A percentile compares a stretch with the other conserved stretches of the same genome.
These are phyloP conservation scores for Pezicula radicicola DNA, from an alignment of 2,329 filamentous ascomycete genomes.

Conservation along the genomic window DNA sequence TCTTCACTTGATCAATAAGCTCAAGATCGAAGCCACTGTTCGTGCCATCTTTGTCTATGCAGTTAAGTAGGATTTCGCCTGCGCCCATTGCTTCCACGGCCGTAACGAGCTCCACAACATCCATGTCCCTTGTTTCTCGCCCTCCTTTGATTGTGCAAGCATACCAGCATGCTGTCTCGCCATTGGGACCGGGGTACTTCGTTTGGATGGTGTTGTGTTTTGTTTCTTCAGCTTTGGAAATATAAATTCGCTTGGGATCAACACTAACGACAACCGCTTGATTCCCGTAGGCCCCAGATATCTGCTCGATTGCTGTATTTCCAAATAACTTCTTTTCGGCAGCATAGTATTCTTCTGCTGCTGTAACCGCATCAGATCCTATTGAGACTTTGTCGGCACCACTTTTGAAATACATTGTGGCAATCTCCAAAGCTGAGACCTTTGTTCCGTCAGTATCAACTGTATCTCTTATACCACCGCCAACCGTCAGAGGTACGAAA, in stretches of 20 bases:
- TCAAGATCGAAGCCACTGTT: conserved; percentile 95
- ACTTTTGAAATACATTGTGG: conserved; percentile 94
- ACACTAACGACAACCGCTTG: conserved; percentile 96
- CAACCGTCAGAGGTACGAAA: conserved; percentile 93
- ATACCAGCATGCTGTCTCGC: conserved; percentile 89
- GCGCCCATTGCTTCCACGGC: conserved; percentile 96
- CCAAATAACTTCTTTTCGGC: conserved; percentile 68
- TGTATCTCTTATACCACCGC: conserved; percentile 92
- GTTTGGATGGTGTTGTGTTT: conserved; percentile 75
- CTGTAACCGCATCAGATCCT: conserved; percentile 88
- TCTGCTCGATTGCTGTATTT: conserved; percentile 91
- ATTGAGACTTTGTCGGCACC: conserved; percentile 98
- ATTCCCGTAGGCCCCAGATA: conserved; percentile 88
- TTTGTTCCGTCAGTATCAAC: conserved; percentile 83
- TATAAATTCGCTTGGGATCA: conserved; percentile 89
- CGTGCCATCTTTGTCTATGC: conserved; percentile 94
- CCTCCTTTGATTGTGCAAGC: conserved; percentile 96
- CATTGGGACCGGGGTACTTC: conserved; percentile 64
- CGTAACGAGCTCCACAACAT: conserved; percentile 81
- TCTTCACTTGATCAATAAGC: conserved; percentile 84
- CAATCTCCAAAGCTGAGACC: conserved; percentile 88
- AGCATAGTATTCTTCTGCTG: conserved; percentile 86
- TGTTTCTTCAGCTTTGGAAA: conserved; percentile 62
- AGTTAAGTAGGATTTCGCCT: conserved; percentile 93
- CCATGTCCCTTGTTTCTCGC: conserved; percentile 88